Percentiles rank a stretch among this genome's conserved stretches.
Conservation (phyloP, 192 early-diverging fungal species). For the Mortierella claussenii region DNA sequence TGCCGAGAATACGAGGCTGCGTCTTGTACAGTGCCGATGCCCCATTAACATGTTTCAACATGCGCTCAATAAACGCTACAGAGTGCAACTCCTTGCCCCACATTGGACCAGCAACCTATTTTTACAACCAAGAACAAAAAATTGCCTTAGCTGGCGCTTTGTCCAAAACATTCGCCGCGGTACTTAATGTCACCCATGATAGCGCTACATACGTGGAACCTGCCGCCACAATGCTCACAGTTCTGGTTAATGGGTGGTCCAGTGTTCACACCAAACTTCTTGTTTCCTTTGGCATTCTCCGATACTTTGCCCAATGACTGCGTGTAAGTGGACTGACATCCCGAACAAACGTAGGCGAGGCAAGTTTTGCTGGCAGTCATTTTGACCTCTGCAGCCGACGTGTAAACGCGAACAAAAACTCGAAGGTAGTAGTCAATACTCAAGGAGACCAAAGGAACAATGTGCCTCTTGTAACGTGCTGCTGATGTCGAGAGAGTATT, state of each 20-base stretch:
- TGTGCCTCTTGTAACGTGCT: slow-evolving; percentile 82
- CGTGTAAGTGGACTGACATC: slow-evolving; percentile 79
- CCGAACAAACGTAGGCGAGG: slow-evolving; percentile 85
- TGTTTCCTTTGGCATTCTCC: slow-evolving; percentile 63
- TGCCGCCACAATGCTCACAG: slow-evolving; percentile 82
- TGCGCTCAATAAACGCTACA: slow-evolving; percentile 80
- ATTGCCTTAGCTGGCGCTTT: not conserved
- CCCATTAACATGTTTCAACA: slow-evolving; percentile 79
- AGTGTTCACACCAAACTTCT: slow-evolving; percentile 71
- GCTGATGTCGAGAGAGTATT: slow-evolving; percentile 87
- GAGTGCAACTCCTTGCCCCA: slow-evolving; percentile 90
- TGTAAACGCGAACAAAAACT: slow-evolving; percentile 92
- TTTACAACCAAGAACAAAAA: not conserved
- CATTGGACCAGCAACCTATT: slow-evolving; percentile 91
- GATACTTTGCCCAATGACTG: slow-evolving; percentile 79
- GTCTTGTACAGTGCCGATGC: slow-evolving; percentile 78
- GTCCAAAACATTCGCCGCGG: not conserved
- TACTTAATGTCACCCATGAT: not conserved
- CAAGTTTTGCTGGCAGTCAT: slow-evolving; percentile 80
- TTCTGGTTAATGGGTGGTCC: slow-evolving; percentile 67
- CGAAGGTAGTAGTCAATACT: slow-evolving; percentile 99
- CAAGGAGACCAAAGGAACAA: slow-evolving; percentile 89
- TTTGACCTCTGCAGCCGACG: slow-evolving; percentile 80
- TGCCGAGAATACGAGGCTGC: slow-evolving; percentile 88
- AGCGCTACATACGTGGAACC: slow-evolving; percentile 66